A percentile compares a stretch with the other conserved stretches of the same genome.
phyloP scores from a whole-genome alignment of 2,329 filamentous ascomycete genomes.

The Venturia carpophila region DNA sequence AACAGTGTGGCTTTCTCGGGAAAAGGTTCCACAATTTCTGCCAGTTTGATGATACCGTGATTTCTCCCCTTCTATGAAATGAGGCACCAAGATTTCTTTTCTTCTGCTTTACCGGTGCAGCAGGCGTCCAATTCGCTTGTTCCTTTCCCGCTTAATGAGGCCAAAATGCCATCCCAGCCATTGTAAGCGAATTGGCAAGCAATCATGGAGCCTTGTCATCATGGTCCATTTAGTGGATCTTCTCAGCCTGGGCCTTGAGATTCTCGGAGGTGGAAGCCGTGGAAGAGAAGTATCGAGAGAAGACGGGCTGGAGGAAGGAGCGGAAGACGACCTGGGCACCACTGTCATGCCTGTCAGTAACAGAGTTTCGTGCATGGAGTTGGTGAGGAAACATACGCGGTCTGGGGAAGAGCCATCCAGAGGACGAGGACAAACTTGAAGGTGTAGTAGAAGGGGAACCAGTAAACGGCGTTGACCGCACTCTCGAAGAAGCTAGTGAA shows the following conservation, averaged over 20 bases:
- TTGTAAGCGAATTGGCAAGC: background rate
- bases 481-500: conserved; percentile 62
- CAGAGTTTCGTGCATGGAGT: background rate
- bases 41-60: background rate
- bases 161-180: background rate
- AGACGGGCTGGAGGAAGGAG: conserved; percentile 83
- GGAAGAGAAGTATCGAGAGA: conserved; percentile 80
- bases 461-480: conserved; percentile 77
- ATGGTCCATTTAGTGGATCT: conserved; percentile 35
- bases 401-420: conserved; percentile 94
- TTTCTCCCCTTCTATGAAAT: background rate
- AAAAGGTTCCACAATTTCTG: too few relatives aligned
- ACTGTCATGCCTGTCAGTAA: conserved; percentile 42
- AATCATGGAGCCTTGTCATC: background rate
- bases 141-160: background rate
- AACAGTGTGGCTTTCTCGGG: background rate
- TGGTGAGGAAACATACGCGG: conserved; percentile 59
- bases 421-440: conserved; percentile 98
- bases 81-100: background rate
- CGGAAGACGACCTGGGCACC: conserved; percentile 96
- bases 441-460: conserved; percentile 98
- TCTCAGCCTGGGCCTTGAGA: conserved; percentile 81
- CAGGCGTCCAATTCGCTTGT: background rate
- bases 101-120: background rate
- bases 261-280: conserved; percentile 70